Evolutionary conservation across 2,329 filamentous ascomycete genomes (phyloP).

Genomic region (Phialocephala subalpina): DNA sequence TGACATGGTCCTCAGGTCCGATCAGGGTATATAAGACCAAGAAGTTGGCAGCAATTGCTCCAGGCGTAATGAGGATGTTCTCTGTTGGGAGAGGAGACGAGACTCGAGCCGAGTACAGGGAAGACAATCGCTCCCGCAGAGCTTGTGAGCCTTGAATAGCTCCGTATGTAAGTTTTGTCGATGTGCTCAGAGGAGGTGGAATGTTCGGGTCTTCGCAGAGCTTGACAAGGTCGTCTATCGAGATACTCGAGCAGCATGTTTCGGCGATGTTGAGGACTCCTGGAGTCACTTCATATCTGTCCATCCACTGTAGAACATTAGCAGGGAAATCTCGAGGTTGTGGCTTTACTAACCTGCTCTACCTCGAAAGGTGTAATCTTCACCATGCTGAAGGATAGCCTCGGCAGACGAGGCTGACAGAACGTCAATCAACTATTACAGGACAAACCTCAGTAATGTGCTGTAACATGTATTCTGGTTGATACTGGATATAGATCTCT

Average conservation of each 20-base stretch:
- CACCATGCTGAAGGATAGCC: conserved; percentile 55
- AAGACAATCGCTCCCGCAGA: conserved; percentile 70
- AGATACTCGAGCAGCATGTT: conserved; percentile 80
- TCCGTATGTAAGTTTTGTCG: conserved; percentile 74
- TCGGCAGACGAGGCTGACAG: conserved; percentile 33
- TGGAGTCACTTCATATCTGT: conserved; percentile 63
- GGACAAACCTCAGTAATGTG: conserved; percentile 21
- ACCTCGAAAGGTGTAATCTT: conserved; percentile 71
- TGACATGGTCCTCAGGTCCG: conserved; percentile 79
- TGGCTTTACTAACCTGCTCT: conserved; percentile 63
- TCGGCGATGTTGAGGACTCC: conserved; percentile 76
- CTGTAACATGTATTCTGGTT: conserved; percentile 26
- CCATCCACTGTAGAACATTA: conserved; percentile 62
- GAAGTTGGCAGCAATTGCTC: conserved; percentile 87
- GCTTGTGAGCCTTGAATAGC: conserved; percentile 72
- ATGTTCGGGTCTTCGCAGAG: conserved; percentile 63
- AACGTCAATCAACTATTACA: conserved; percentile 3
- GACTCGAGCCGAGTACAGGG: conserved; percentile 67
- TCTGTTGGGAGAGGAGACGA: conserved; percentile 58
- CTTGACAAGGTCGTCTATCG: conserved; percentile 69
- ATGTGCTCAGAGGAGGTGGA: conserved; percentile 55
- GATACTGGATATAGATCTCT: not conserved
- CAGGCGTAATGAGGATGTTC: conserved; percentile 78
- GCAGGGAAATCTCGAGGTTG: not conserved
- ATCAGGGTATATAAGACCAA: conserved; percentile 78